phyloP scores from a whole-genome alignment of 805 yeast species.

The Zygoascus tannicola region DNA sequence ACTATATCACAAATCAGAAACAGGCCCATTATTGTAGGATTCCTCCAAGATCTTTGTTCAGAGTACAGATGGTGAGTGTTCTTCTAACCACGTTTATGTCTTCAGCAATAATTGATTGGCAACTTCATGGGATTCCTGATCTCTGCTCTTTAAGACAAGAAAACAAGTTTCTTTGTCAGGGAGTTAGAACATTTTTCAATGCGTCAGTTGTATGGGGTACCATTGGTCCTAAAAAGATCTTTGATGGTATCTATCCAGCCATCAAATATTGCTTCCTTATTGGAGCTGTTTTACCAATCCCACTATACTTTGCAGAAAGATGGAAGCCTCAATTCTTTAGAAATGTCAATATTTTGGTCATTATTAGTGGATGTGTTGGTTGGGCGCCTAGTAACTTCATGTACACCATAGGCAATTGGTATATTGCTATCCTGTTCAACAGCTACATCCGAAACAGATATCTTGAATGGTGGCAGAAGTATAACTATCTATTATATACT shows the following conservation, averaged over 20 bases:
- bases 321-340: conserved; percentile 1
- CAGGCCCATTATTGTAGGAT: conserved; percentile 43
- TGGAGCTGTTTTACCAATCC: conserved; percentile 16
- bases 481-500: conserved; percentile 40
- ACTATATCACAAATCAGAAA: conserved; percentile 48
- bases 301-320: background rate
- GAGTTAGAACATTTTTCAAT: conserved; percentile 36
- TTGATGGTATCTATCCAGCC: conserved; percentile 23
- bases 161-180: conserved; percentile 30
- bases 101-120: conserved; percentile 19
- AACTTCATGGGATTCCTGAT: conserved; percentile 21
- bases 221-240: conserved; percentile 40
- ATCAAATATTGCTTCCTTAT: conserved; percentile 17
- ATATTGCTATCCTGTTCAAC: conserved; percentile 37
- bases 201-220: conserved; percentile 39
- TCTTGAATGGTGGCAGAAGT: conserved; percentile 44
- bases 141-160: conserved; percentile 23
- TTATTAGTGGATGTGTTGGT: conserved; percentile 36
- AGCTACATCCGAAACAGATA: conserved; percentile 35
- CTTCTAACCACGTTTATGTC: conserved; percentile 29
- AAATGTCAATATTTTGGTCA: conserved; percentile 30
- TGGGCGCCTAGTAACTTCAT: conserved; percentile 36
- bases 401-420: conserved; percentile 35
- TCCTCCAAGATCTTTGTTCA: conserved; percentile 17
- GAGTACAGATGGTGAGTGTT: conserved; percentile 35